A percentile compares a stretch with the other conserved stretches of the same genome.
Evolutionary conservation across 495 filamentous ascomycete genomes (phyloP).

Genomic region (Tuber aestivum): DNA sequence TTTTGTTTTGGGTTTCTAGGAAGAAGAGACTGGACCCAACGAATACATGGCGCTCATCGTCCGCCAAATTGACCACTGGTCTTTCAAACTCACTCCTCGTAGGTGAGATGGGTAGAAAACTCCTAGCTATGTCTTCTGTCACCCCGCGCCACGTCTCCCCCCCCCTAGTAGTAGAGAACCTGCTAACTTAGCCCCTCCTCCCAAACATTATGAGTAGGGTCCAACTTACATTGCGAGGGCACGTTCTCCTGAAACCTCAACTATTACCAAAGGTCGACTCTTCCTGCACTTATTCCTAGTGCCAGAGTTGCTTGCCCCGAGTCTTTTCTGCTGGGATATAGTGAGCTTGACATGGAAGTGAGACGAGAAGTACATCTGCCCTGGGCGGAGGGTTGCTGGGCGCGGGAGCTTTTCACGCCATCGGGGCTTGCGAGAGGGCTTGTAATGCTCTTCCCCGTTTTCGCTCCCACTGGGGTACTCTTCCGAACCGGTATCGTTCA

Average conservation of each 20-base stretch:
- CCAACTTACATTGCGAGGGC: slow-evolving; percentile 13
- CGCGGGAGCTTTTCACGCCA: neutral
- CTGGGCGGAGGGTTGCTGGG: neutral
- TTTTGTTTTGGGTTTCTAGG: slow-evolving; percentile 20
- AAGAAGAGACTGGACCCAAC: slow-evolving; percentile 23
- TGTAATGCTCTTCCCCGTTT: neutral
- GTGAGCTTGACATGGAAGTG: slow-evolving; percentile 19
- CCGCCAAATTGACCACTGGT: slow-evolving; percentile 18
- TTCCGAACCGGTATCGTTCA: neutral
- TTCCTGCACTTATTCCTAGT: slow-evolving; percentile 33
- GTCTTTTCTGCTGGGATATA: slow-evolving; percentile 18
- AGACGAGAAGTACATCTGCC: slow-evolving; percentile 30
- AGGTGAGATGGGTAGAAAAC: slow-evolving; percentile 29
- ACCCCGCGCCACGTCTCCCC: slow-evolving; percentile 26
- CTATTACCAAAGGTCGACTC: slow-evolving; percentile 26
- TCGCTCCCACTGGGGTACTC: neutral
- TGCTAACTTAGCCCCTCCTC: neutral
- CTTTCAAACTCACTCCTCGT: slow-evolving; percentile 10
- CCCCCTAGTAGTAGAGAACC: slow-evolving; percentile 27
- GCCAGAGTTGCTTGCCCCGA: slow-evolving; percentile 18
- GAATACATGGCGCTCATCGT: slow-evolving; percentile 14
- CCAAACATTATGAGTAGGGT: neutral
- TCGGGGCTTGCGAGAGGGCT: neutral
- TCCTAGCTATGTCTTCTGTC: slow-evolving; percentile 8
- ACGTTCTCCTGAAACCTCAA: slow-evolving; percentile 14